These are phyloP conservation scores for Talaromyces sp. DNA, from an alignment of 2,329 filamentous ascomycete species.

Conservation along the genomic window DNA sequence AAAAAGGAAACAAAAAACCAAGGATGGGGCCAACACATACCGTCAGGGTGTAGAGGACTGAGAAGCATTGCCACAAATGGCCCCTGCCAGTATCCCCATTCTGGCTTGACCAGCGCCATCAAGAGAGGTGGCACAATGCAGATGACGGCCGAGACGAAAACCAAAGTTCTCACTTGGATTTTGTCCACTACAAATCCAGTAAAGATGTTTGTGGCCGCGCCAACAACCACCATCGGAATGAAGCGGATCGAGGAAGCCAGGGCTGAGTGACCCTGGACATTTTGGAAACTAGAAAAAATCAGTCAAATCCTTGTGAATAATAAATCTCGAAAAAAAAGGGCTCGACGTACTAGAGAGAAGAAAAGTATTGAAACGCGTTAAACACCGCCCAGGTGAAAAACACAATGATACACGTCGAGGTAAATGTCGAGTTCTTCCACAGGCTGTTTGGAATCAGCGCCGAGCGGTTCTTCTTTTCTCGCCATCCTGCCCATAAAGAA, in stretches of 20 bases:
- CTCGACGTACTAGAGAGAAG: constrained; percentile 11
- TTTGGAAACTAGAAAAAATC: constrained; percentile 32
- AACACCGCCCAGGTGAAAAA: constrained; percentile 26
- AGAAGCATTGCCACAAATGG: constrained; percentile 41
- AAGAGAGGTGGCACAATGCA: constrained; percentile 35
- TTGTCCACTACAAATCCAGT: constrained; percentile 43
- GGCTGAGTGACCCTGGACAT: constrained; percentile 41
- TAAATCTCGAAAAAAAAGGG: background rate
- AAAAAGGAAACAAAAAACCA: background rate
- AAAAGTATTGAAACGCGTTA: constrained; percentile 20
- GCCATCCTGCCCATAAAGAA: constrained; percentile 17
- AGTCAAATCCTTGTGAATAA: background rate
- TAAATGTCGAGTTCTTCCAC: constrained; percentile 26
- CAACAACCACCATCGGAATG: constrained; percentile 36
- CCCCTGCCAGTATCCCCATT: constrained; percentile 43
- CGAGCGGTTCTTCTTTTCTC: constrained; percentile 16
- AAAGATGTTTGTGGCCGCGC: constrained; percentile 34
- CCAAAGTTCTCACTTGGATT: constrained; percentile 37
- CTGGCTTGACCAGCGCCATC: constrained; percentile 42
- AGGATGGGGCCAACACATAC: constrained; percentile 9
- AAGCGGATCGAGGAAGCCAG: constrained; percentile 41
- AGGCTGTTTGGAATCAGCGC: constrained; percentile 28
- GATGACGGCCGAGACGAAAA: constrained; percentile 30
- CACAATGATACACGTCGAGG: constrained; percentile 23
- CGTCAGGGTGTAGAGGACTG: constrained; percentile 39